Conservation (phyloP, 805 yeast species). For the Tetrapisispora pingtungensis region DNA sequence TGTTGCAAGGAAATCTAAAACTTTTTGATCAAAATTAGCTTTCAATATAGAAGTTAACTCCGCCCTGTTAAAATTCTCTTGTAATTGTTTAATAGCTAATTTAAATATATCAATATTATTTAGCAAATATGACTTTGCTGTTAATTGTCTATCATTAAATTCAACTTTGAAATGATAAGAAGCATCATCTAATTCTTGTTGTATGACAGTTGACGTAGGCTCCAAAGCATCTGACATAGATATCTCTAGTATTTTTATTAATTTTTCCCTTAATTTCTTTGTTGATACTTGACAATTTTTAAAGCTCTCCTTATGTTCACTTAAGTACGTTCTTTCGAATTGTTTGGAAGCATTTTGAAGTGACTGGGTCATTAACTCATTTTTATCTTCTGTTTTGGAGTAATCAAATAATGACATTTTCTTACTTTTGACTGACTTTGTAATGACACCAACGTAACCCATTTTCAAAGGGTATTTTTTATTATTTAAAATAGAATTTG, state of each 20-base stretch:
- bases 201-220: slow-evolving; percentile 79
- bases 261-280: slow-evolving; percentile 58
- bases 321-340: slow-evolving; percentile 56
- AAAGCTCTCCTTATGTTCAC: slow-evolving; percentile 49
- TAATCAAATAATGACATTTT: slow-evolving; percentile 18
- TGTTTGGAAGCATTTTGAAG: slow-evolving; percentile 40
- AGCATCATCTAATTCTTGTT: slow-evolving; percentile 88
- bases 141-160: slow-evolving; percentile 85
- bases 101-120: slow-evolving; percentile 84
- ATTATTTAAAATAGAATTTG: slow-evolving; percentile 58
- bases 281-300: slow-evolving; percentile 67
- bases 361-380: slow-evolving; percentile 24
- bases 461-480: slow-evolving; percentile 79
- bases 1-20: slow-evolving; percentile 75
- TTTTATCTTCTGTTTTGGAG: slow-evolving; percentile 48
- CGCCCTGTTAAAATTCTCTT: slow-evolving; percentile 69
- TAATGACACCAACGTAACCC: slow-evolving; percentile 99
- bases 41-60: slow-evolving; percentile 73
- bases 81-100: slow-evolving; percentile 75
- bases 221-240: slow-evolving; percentile 83
- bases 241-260: slow-evolving; percentile 77
- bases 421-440: slow-evolving; percentile 45
- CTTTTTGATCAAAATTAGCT: slow-evolving; percentile 80
- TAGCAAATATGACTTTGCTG: slow-evolving; percentile 90
- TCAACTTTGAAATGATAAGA: slow-evolving; percentile 90